Base-by-base conservation (phyloP, 352 stramenopile genomes). In the Globisporangium orthogonon region DNA sequence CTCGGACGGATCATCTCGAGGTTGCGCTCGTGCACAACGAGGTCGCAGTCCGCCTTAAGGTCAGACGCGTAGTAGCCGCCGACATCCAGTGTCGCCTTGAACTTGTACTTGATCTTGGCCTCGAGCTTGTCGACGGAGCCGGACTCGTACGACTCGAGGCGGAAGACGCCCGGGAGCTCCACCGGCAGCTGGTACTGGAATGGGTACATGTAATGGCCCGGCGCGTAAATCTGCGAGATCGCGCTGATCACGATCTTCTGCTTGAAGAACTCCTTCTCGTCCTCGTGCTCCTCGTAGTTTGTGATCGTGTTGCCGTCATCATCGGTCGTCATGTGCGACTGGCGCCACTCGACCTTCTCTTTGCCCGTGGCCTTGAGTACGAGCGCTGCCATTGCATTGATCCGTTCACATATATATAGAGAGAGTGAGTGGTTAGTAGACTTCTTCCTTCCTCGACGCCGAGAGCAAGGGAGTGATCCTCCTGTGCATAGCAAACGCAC, bases 21-120 rank as follows among this genome's bases (percentile, higher is more conserved):
- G 46, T 86, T 69, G 44, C 81, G 77, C 54, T 83, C 71, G 41
- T 85, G 78, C 18, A 90, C 74, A 5, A 83, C 69, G 33, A 90
- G 41, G 31, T 69, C 61, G 53, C 68, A 78, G 50, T 82, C 74
- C 2, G 72, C 69, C 58, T 86, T 87, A 61, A 90, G 67, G 45
- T 90, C 80, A 6, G 70, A 82, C 11, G 78, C 57, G 39, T 86
- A 81, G 55, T 76, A 79, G 0, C 80, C 80, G 51, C 62, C 60
- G 28, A 90, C 76, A 37, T 85, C 76, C 7, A 88, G 69, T 18
- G 80, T 87, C 3, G 74, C 78, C 59, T 88, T 87, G 67, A 88
- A 75, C 53, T 85, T 87, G 72, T 90, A 90, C 67, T 86, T 79
- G 76, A 87, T 90, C 48, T 77, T 73, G 11, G 72, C 80, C 35